Base-by-base conservation (phyloP, 345 rosid genomes). In the Microthlaspi erraticum region DNA sequence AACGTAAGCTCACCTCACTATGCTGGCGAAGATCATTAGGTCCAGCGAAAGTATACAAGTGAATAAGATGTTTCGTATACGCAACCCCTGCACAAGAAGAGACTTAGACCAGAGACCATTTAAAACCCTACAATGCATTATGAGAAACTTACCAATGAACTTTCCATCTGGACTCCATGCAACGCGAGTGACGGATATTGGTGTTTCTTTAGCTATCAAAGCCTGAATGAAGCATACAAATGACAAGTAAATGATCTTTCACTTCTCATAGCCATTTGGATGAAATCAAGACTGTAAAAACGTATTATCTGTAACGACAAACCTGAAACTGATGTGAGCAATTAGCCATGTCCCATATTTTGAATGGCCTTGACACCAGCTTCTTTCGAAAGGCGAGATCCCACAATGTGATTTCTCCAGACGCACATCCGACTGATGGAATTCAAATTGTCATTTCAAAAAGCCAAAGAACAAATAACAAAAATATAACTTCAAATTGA, bases 351-450 rank as follows among this genome's bases (percentile, higher is more conserved):
- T 93, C 86, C 96, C 93, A 86, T 56, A 82, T 67, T 78, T 88
- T 88, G 83, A 93, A 90, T 44, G 89, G 86, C 80, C 82, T 85
- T 68, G 93, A 81, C 63, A 77, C 82, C 87, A 93, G 76, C 77
- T 75, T 85, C 53, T 88, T 90, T 32, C 80, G 81, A 46, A 63
- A 59, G 13, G 70, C 65, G 36, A 90, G 87, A 64, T 90, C 93
- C 97, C 97, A 90, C 6, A 93, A 77, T 33, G 96, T 77, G 76
- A 93, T 81, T 68, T 93, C 98, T 76, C 97, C 98, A 64, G 72
- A 81, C 49, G 63, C 70, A 68, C 91, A 81, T 75, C 98, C 98
- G 56, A 90, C 98, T 93, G 88, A 74, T 67, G 76, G 70, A 80
- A 76, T 10, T 46, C 65, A 70, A 53, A 73, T 62, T 34, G 67